phyloP scores from a whole-genome alignment of 1,284 basidiomycete genomes.

The Serendipita sp. region DNA sequence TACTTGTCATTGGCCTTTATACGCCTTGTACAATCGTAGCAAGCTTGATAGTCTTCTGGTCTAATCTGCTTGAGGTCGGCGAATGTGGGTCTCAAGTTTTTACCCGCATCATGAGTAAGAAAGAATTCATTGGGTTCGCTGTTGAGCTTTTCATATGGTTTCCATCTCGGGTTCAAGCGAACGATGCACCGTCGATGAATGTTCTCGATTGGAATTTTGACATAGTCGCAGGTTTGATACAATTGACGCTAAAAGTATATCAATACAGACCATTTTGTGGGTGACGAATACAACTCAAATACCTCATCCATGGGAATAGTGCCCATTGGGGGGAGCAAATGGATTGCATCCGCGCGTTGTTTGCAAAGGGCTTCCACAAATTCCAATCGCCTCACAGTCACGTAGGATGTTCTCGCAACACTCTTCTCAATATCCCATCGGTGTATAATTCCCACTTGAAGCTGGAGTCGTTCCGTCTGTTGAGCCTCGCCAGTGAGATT shows the following conservation, averaged over 20 bases:
- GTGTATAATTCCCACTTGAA: neutral
- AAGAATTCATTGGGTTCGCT: conserved; percentile 5
- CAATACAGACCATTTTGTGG: neutral
- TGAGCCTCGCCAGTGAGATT: neutral
- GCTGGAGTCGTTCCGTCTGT: neutral
- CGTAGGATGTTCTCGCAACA: neutral
- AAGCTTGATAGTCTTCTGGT: neutral
- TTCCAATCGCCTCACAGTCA: neutral
- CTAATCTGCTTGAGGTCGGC: neutral
- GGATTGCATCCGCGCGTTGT: neutral
- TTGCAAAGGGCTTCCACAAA: neutral
- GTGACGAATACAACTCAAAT: neutral
- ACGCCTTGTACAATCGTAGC: neutral
- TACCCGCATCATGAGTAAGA: neutral
- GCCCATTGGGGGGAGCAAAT: neutral
- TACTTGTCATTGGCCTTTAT: neutral
- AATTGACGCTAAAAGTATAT: neutral
- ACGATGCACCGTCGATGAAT: neutral
- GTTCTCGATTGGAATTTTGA: neutral
- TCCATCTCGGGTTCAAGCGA: neutral
- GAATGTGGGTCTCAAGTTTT: neutral
- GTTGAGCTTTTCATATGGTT: neutral
- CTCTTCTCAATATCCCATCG: neutral
- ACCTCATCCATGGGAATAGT: neutral
- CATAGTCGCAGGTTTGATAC: neutral